These are phyloP conservation scores for Kwoniella sp. DNA, from an alignment of 768 basidiomycete genomes.

Conservation along the genomic window DNA sequence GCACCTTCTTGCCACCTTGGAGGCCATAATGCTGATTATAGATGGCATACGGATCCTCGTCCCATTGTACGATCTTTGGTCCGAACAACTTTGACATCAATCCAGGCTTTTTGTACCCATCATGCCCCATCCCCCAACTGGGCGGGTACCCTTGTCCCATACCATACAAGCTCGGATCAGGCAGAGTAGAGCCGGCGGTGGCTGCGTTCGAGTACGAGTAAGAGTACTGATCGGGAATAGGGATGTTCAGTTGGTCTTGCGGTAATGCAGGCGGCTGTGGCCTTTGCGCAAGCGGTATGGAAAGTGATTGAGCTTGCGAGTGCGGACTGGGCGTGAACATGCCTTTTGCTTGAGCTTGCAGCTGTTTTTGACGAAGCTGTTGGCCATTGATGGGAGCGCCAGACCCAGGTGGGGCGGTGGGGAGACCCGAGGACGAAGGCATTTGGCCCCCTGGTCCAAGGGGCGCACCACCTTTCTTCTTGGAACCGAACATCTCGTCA, in stretches of 20 bases:
- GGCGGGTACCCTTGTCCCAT: background rate
- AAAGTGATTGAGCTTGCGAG: background rate
- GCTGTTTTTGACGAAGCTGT: background rate
- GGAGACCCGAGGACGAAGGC: constrained; percentile 7
- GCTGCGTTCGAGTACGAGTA: background rate
- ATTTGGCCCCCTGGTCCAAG: constrained; percentile 4
- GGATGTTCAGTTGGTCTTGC: constrained; percentile 10
- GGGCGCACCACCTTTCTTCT: background rate
- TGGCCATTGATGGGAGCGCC: background rate
- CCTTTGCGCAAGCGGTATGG: background rate
- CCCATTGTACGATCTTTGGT: constrained; percentile 11
- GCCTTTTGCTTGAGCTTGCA: constrained; percentile 1
- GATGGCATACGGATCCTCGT: constrained; percentile 9
- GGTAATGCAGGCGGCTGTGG: constrained; percentile 10
- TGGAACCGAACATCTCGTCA: constrained; percentile 2
- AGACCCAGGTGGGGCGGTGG: background rate
- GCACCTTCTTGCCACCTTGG: background rate
- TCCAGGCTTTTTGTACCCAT: constrained; percentile 18
- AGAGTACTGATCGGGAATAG: background rate
- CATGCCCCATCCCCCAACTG: constrained; percentile 4
- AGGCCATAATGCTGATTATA: background rate
- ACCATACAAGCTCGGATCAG: background rate
- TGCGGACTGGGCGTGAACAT: background rate
- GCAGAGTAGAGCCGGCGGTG: background rate
- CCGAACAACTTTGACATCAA: constrained; percentile 21